Evolutionary conservation across 2,329 filamentous ascomycete genomes (phyloP), one percentile per base, ranked within the genome.

Genomic region (Fusarium sarcochroum): DNA sequence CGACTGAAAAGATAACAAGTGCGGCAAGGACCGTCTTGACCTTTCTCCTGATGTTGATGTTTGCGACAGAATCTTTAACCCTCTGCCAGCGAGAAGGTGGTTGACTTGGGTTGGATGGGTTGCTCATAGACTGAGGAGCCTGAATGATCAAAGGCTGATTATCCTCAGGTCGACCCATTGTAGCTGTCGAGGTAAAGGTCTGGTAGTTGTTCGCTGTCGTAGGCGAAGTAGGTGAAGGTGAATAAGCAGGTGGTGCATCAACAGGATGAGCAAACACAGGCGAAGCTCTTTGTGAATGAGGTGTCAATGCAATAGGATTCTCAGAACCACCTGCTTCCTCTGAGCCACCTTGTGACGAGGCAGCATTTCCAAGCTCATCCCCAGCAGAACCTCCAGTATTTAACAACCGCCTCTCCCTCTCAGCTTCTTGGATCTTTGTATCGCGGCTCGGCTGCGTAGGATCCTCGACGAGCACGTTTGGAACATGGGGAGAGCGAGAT

Each of bases 241-340:
- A 83, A 72, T 86, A 87, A 11, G 85, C 85, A 8, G 85, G 85
- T 11, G 85, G 85, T 7, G 84, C 83, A 57, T 84, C 82, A 40
- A 69, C 63, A n/a, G 66, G 68, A 17, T 75, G 71, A 46, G 65
- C 66, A 49, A 72, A 50, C 9, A 50, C 30, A 13, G 32, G 50
- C 10, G 27, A 44, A 34, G 35, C 15, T 45, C 38, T 66, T 27
- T 54, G 38, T 47, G 57, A 34, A 9, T 60, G 52, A 17, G 65
- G 45, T 32, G 61, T 59, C 48, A 30, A 35, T 8, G 42, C 35
- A 20, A 52, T 50, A 15, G 42, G 34, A 14, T 40, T 68, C 7
- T 34, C 35, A 14, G 41, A 56, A 25, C 37, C 34, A 27, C 35
- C 32, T 7, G 38, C 9, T 13, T 25, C 13, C 9, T 40, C 25